phyloP scores from a whole-genome alignment of 2,329 filamentous ascomycete genomes.

The Fonsecaea pugnacius region DNA sequence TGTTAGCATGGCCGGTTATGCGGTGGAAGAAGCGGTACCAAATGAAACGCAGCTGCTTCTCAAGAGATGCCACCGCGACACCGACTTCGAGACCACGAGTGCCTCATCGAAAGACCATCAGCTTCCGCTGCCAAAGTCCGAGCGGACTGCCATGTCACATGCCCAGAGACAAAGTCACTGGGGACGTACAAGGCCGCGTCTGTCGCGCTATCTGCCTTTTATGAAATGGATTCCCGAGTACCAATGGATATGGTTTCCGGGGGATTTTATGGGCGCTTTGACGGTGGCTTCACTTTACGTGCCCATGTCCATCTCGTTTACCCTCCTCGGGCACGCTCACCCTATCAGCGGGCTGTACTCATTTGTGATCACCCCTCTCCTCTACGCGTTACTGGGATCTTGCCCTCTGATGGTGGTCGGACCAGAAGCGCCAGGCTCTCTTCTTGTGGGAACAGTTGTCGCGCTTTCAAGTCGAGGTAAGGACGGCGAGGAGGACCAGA shows the following conservation, averaged over 20 bases:
- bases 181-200: neutral
- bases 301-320: conserved; percentile 14
- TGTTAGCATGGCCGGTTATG: neutral
- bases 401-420: conserved; percentile 19
- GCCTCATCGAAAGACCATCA: conserved; percentile 6
- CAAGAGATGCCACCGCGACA: neutral
- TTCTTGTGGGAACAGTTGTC: conserved; percentile 15
- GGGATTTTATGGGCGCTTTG: conserved; percentile 15
- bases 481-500: conserved; percentile 1
- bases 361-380: conserved; percentile 13
- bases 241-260: conserved; percentile 5
- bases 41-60: neutral
- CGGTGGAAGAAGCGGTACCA: neutral
- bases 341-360: conserved; percentile 18
- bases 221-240: conserved; percentile 11
- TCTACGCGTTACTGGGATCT: conserved; percentile 16
- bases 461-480: neutral
- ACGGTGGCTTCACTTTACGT: conserved; percentile 11
- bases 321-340: conserved; percentile 16
- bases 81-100: neutral
- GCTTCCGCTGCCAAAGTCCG: conserved; percentile 2
- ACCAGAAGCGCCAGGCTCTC: conserved; percentile 18
- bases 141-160: neutral
- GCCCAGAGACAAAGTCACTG: neutral
- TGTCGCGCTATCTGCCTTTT: conserved; percentile 12